Evolutionary conservation across 1,284 basidiomycete species (phyloP).

Genomic region (Tylopilus sp.): DNA sequence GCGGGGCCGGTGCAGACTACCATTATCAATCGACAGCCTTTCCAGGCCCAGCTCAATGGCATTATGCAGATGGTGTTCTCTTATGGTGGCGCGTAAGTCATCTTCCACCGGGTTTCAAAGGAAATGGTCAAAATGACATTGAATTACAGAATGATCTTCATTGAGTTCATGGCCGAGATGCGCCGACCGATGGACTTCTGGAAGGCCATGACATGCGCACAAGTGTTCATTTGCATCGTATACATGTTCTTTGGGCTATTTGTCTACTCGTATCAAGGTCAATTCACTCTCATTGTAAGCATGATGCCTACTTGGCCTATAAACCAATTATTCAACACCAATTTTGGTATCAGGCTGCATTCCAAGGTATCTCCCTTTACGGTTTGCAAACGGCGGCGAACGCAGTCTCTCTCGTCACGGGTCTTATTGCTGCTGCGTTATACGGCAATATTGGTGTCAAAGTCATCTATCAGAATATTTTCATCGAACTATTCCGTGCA

Average conservation of each 20-base stretch:
- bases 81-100: slow-evolving; percentile 62
- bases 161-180: slow-evolving; percentile 80
- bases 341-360: slow-evolving; percentile 54
- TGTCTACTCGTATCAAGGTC: slow-evolving; percentile 70
- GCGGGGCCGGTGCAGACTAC: slow-evolving; percentile 53
- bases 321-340: slow-evolving; percentile 7
- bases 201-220: slow-evolving; percentile 72
- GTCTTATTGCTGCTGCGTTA: slow-evolving; percentile 67
- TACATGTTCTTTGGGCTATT: slow-evolving; percentile 70
- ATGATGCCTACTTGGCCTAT: not conserved
- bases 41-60: slow-evolving; percentile 63
- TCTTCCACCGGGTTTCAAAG: not conserved
- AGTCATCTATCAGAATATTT: slow-evolving; percentile 59
- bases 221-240: slow-evolving; percentile 63
- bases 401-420: slow-evolving; percentile 59
- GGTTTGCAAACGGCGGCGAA: slow-evolving; percentile 58
- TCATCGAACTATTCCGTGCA: slow-evolving; percentile 66
- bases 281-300: slow-evolving; percentile 49
- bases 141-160: slow-evolving; percentile 51
- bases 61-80: slow-evolving; percentile 73
- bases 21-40: slow-evolving; percentile 53
- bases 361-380: slow-evolving; percentile 66
- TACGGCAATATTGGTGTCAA: slow-evolving; percentile 75
- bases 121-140: not conserved
- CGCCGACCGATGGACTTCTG: slow-evolving; percentile 78